Conservation (phyloP, 2,329 filamentous ascomycete species). For the Claviceps maximensis region DNA sequence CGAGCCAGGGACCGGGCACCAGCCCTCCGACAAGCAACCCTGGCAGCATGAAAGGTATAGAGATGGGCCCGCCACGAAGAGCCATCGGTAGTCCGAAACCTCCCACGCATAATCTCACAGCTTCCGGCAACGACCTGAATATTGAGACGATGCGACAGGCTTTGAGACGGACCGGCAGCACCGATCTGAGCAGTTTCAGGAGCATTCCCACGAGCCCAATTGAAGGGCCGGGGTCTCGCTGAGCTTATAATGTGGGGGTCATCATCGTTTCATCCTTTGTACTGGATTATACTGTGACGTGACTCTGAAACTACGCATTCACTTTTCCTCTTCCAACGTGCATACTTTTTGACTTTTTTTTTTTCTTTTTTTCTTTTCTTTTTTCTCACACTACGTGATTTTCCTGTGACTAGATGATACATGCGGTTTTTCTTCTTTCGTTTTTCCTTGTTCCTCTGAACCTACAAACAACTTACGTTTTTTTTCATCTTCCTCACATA, state of each 20-base stretch:
- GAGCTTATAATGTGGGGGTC: background rate
- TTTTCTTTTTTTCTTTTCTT: background rate
- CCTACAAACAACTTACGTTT: too few relatives aligned
- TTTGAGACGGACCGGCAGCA: conserved; percentile 69
- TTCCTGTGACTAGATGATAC: background rate
- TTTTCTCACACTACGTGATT: background rate
- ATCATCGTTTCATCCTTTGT: background rate
- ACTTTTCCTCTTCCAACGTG: background rate
- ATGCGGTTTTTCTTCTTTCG: background rate
- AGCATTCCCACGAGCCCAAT: conserved; percentile 47
- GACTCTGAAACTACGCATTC: background rate
- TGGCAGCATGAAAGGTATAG: conserved; percentile 60
- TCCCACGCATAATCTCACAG: conserved; percentile 34
- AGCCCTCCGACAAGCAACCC: conserved; percentile 68
- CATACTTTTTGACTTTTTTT: background rate
- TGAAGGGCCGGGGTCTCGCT: conserved; percentile 24
- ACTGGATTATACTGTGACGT: background rate
- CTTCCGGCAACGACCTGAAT: conserved; percentile 52
- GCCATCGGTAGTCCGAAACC: conserved; percentile 51
- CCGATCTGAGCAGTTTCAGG: conserved; percentile 51
- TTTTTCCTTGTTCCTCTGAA: background rate
- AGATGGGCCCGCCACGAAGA: conserved; percentile 50
- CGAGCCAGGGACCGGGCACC: conserved; percentile 52
- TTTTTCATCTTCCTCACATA: background rate
- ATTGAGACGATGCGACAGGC: conserved; percentile 93